Evolutionary conservation across 805 yeast genomes (phyloP).

Genomic region (Teunomyces kruisii): DNA sequence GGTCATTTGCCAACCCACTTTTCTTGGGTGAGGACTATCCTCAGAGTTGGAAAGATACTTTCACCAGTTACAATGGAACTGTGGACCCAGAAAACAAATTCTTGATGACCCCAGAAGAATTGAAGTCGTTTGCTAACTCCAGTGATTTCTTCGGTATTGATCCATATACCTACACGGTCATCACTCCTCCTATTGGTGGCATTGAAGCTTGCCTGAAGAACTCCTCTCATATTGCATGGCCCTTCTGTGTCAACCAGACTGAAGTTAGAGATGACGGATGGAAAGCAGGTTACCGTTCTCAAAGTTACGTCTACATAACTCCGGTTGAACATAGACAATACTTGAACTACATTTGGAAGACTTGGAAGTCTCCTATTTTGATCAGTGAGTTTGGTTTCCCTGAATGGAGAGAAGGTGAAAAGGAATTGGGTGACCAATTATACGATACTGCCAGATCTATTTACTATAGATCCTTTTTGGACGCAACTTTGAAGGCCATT

Average conservation of each 20-base stretch:
- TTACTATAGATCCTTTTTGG: conserved; percentile 27
- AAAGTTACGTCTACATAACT: conserved; percentile 20
- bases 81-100: conserved; percentile 1
- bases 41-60: conserved; percentile 17
- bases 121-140: conserved; percentile 18
- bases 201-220: conserved; percentile 22
- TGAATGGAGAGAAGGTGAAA: conserved; percentile 27
- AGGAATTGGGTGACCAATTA: conserved; percentile 22
- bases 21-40: conserved; percentile 31
- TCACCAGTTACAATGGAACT: conserved; percentile 12
- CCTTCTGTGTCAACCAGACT: conserved; percentile 22
- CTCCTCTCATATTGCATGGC: conserved; percentile 19
- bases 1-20: conserved; percentile 29
- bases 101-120: conserved; percentile 25
- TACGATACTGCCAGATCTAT: conserved; percentile 27
- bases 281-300: conserved; percentile 21
- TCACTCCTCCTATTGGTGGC: conserved; percentile 20
- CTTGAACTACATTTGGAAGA: conserved; percentile 25
- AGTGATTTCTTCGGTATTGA: conserved; percentile 33
- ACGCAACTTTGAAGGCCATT: conserved; percentile 22
- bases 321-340: conserved; percentile 23
- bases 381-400: conserved; percentile 37
- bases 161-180: conserved; percentile 23
- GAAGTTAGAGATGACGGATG: conserved; percentile 15
- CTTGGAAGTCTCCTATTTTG: conserved; percentile 22